Evolutionary conservation across 352 stramenopile species (phyloP).

Genomic region (Phytopythium montanum): DNA sequence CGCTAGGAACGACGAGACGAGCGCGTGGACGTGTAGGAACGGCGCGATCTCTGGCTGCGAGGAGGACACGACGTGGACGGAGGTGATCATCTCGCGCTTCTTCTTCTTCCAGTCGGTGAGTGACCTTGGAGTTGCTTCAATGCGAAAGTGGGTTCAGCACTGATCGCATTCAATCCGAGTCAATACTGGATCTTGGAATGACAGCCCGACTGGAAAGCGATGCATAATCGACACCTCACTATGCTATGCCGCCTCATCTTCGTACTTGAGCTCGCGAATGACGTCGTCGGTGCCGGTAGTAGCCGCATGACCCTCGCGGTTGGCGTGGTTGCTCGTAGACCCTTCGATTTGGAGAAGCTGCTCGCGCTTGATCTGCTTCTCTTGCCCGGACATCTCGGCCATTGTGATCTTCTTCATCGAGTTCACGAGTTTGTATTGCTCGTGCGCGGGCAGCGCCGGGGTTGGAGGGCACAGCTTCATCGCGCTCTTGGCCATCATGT

Average conservation of each 20-base stretch:
- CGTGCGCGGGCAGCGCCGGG: constrained; percentile 27
- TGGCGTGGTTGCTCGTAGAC: no score
- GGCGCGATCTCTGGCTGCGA: background rate
- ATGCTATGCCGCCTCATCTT: no score
- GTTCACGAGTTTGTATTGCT: constrained; percentile 39
- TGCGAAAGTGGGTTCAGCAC: no score
- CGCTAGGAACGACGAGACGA: background rate
- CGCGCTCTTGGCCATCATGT: constrained; percentile 5
- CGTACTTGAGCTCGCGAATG: constrained; percentile 15
- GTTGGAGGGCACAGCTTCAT: constrained; percentile 39
- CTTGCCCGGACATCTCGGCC: constrained; percentile 26
- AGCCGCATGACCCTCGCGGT: background rate
- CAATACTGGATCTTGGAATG: no score
- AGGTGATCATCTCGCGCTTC: no score
- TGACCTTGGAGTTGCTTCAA: no score
- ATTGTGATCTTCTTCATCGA: constrained; percentile 54
- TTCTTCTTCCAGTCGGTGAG: no score
- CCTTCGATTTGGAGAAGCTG: constrained; percentile 1
- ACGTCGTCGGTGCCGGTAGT: background rate
- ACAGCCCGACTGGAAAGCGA: no score
- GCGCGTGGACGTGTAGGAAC: background rate
- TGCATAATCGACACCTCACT: no score
- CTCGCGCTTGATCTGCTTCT: constrained; percentile 5
- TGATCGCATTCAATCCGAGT: no score
- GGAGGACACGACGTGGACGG: background rate